Percentiles rank a stretch among this genome's conserved stretches.
Conservation (phyloP, 176 grass and related monocot species). For the Eleusine indica region DNA sequence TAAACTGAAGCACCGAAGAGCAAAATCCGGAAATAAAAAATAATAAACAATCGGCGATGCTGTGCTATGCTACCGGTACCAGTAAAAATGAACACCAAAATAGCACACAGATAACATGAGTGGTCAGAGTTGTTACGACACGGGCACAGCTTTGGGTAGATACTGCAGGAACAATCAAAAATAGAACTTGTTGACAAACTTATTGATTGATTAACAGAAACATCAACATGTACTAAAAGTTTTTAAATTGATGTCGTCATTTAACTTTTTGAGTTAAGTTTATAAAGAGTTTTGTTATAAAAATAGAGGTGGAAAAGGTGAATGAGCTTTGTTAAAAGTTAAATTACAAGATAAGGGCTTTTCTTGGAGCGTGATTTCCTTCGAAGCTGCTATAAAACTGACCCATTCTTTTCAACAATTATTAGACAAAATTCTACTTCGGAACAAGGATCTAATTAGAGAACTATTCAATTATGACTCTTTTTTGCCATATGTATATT, state of each 20-base stretch:
- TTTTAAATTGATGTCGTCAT: background rate
- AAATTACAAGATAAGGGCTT: background rate
- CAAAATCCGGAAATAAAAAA: background rate
- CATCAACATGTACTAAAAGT: background rate
- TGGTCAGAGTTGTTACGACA: background rate
- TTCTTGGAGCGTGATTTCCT: background rate
- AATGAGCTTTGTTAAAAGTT: background rate
- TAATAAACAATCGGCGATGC: background rate
- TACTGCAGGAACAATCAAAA: too few species aligned
- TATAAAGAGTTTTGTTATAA: background rate
- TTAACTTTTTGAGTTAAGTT: too few species aligned
- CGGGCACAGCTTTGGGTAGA: too few species aligned
- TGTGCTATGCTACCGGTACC: background rate
- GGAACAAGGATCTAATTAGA: background rate
- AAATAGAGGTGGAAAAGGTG: background rate
- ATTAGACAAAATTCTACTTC: background rate
- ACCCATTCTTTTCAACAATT: background rate
- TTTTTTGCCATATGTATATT: too few species aligned
- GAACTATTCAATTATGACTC: background rate
- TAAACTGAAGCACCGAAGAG: background rate
- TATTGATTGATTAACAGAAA: background rate
- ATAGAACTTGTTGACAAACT: too few species aligned
- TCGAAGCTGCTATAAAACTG: background rate
- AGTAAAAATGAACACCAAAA: background rate
- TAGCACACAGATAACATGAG: rapidly evolving